These are phyloP conservation scores for Claviceps pazoutovae DNA, from an alignment of 2,329 filamentous ascomycete genomes.

Conservation along the genomic window DNA sequence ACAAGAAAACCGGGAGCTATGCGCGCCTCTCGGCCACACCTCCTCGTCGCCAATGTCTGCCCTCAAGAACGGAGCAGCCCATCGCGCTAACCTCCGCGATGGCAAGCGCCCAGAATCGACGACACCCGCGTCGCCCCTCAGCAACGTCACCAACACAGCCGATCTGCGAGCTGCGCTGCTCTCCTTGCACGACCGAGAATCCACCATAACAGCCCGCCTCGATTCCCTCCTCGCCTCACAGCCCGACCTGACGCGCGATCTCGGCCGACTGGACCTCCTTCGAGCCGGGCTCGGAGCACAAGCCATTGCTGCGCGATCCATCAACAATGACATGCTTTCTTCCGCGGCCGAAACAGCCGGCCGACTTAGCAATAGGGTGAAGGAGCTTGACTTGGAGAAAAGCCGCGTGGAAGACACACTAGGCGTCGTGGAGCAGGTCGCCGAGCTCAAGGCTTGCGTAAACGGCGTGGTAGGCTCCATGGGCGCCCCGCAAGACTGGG, in stretches of 20 bases:
- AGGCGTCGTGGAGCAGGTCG: constrained; percentile 86
- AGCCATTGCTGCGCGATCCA: constrained; percentile 64
- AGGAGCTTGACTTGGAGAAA: constrained; percentile 80
- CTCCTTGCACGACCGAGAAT: constrained; percentile 62
- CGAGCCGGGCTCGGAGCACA: constrained; percentile 81
- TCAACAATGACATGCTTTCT: constrained; percentile 85
- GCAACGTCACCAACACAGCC: constrained; percentile 58
- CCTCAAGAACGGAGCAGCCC: constrained; percentile 29
- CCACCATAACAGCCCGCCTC: constrained; percentile 57
- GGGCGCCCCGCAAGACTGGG: constrained; percentile 97
- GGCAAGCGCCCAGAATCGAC: constrained; percentile 13
- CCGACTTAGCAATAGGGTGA: constrained; percentile 75
- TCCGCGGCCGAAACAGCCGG: constrained; percentile 74
- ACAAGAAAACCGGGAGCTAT: constrained; percentile 23
- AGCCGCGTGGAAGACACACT: constrained; percentile 80
- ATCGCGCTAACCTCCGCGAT: constrained; percentile 20
- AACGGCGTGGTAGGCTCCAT: constrained; percentile 90
- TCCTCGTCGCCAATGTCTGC: constrained; percentile 32
- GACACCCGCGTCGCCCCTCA: constrained; percentile 29
- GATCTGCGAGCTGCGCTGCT: constrained; percentile 69
- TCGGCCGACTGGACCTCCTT: constrained; percentile 76
- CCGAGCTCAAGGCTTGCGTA: constrained; percentile 92
- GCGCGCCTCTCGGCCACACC: constrained; percentile 25
- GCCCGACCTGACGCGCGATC: constrained; percentile 71
- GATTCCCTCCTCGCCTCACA: constrained; percentile 69